These are phyloP conservation scores for Coemansia sp. DNA, from an alignment of 192 early-diverging fungal species.

Conservation along the genomic window DNA sequence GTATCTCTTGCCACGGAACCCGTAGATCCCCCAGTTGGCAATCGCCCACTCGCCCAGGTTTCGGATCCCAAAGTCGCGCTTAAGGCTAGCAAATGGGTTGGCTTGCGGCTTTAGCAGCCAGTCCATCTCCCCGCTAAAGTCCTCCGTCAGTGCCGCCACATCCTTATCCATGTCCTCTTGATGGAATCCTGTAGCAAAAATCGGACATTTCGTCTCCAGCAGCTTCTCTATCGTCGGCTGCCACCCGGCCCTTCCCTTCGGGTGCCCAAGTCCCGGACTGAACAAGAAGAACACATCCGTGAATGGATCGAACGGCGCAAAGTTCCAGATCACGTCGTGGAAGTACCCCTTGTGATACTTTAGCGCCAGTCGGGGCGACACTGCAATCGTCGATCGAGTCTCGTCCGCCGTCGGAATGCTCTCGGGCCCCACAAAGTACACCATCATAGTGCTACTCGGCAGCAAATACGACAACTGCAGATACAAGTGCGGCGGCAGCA, in stretches of 20 bases:
- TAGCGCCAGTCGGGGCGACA: constrained; percentile 61
- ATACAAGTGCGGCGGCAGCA: constrained; percentile 74
- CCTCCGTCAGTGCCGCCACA: constrained; percentile 58
- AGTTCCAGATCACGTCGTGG: constrained; percentile 59
- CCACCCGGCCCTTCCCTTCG: constrained; percentile 62
- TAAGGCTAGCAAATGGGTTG: constrained; percentile 69
- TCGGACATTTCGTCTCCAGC: constrained; percentile 74
- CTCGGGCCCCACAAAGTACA: constrained; percentile 83
- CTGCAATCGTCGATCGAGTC: constrained; percentile 48
- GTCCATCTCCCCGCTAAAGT: constrained; percentile 63
- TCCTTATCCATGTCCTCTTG: constrained; percentile 64
- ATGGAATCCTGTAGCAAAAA: constrained; percentile 79
- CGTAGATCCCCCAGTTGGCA: constrained; percentile 81
- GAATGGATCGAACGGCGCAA: constrained; percentile 74
- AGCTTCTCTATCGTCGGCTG: constrained; percentile 63
- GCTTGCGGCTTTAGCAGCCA: constrained; percentile 69
- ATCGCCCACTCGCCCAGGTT: constrained; percentile 71
- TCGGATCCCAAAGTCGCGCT: constrained; percentile 69
- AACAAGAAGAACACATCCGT: constrained; percentile 79
- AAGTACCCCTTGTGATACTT: constrained; percentile 68
- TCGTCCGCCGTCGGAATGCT: constrained; percentile 59
- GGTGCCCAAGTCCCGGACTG: constrained; percentile 72
- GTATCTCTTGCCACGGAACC: constrained; percentile 77
- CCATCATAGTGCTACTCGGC: constrained; percentile 69
- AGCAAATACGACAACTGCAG: constrained; percentile 64